A percentile compares a stretch with the other conserved stretches of the same genome.
Conservation (phyloP, 2,329 filamentous ascomycete species). For the Decorospora gaudefroyi region DNA sequence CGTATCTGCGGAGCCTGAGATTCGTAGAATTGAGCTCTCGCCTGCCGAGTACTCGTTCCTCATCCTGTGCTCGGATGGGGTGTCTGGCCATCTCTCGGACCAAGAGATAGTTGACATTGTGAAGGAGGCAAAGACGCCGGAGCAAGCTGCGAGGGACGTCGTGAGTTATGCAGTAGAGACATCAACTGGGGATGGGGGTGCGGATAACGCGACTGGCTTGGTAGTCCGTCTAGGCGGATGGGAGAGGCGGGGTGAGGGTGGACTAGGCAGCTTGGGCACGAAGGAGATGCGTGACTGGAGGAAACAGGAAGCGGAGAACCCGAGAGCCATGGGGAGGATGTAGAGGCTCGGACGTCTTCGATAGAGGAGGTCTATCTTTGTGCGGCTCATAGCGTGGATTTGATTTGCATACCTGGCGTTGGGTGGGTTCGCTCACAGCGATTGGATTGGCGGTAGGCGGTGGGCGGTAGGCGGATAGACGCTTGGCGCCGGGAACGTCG, state of each 20-base stretch:
- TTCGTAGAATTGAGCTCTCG: conserved; percentile 75
- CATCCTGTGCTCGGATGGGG: conserved; percentile 84
- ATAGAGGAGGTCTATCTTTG: neutral
- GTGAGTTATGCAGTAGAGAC: conserved; percentile 90
- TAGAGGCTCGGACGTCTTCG: neutral
- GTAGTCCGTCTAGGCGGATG: conserved; percentile 67
- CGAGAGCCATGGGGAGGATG: conserved; percentile 71
- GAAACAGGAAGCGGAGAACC: conserved; percentile 78
- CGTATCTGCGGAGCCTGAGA: conserved; percentile 90
- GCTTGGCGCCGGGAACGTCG: neutral
- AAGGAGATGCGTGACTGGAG: conserved; percentile 89
- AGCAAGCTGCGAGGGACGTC: conserved; percentile 77
- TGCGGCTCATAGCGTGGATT: no score
- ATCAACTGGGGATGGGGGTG: conserved; percentile 53
- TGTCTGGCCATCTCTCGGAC: conserved; percentile 82
- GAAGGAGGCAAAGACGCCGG: conserved; percentile 90
- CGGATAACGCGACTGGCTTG: conserved; percentile 67
- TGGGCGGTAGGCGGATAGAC: neutral
- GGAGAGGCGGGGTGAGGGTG: conserved; percentile 77
- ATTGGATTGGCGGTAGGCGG: neutral
- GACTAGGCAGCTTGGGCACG: conserved; percentile 84
- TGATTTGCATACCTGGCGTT: conserved; percentile 15
- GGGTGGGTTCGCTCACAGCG: neutral
- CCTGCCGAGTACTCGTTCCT: conserved; percentile 89
- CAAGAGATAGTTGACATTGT: conserved; percentile 96